Base-by-base conservation (phyloP, 176 grass and related monocot species). In the Saccharum officinarum region DNA sequence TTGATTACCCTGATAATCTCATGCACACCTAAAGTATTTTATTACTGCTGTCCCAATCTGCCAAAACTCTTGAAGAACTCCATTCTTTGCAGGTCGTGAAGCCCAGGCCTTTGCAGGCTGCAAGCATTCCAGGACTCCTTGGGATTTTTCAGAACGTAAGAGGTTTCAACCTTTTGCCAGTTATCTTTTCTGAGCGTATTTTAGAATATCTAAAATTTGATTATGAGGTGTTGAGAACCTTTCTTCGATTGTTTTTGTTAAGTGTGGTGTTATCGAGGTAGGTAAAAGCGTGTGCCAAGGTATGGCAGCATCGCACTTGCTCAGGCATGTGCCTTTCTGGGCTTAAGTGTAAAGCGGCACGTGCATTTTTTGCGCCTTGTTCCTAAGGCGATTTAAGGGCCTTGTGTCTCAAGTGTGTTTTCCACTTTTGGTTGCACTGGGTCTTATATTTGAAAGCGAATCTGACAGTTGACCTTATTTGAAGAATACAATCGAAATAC, bases 81-180 rank as follows among this genome's bases (percentile, higher is more conserved):
- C 79, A 71, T 79, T 69, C 38, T 82, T 72, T 62, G 10, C 80
- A 99, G 97, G 87, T 87, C 16, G 94, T 97, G 82, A 99, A 92
- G 85, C 94, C 94, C 23, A 99, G 94, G 83, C 88, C 94, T 69
- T 82, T 99, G 83, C 97, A 99, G 76, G 94, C 94, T 83, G 97
- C 97, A 78, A 99, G 94, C 85, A 90, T 99, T 80, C 97, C 97
- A 23, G 97, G 97, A 66, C 90, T 99, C 64, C 90, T 97, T 45
- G 97, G 94, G 38, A 97, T 94, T 74, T 99, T 99, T 76, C 97
- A 99, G 78, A 99, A 99, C 18, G 97, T 99, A 94, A 59, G 86
- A 46, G 17, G 9, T 49, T 40, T 55, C 15, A 15, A 69, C 23
- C 7, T 25, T 62, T 59, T 68, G 36, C 8, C 36, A 54, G 15